A percentile compares a stretch with the other conserved stretches of the same genome.
Evolutionary conservation across 1,139 yeast genomes (phyloP).

Genomic region (Blastobotrys raffinosifermentans): DNA sequence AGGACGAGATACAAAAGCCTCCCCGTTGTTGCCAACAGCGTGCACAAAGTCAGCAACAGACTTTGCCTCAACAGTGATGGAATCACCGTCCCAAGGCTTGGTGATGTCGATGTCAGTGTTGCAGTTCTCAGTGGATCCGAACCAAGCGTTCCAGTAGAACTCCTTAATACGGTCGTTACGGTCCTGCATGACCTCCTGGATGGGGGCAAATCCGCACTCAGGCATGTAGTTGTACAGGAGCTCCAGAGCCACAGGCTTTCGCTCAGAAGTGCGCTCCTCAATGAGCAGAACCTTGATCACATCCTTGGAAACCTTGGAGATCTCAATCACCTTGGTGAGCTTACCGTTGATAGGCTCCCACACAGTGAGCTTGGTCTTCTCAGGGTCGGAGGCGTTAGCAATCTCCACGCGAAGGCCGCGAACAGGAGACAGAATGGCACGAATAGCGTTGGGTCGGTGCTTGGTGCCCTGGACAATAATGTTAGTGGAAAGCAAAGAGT

Average conservation of each 20-base stretch:
- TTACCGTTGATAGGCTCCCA: conserved; percentile 71
- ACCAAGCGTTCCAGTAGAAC: conserved; percentile 98
- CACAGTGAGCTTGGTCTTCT: conserved; percentile 57
- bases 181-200: conserved; percentile 80
- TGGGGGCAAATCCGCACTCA: conserved; percentile 89
- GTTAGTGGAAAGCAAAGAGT: conserved; percentile 75
- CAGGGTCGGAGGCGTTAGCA: conserved; percentile 43
- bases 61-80: conserved; percentile 62
- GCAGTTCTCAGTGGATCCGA: conserved; percentile 56
- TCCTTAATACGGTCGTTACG: conserved; percentile 91
- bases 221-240: conserved; percentile 77
- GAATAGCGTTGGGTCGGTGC: conserved; percentile 74
- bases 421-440: conserved; percentile 73
- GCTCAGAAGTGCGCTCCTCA: conserved; percentile 84
- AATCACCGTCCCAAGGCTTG: conserved; percentile 62
- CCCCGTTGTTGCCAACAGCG: conserved; percentile 95
- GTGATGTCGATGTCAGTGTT: conserved; percentile 56
- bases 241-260: conserved; percentile 65
- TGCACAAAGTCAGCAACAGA: conserved; percentile 90
- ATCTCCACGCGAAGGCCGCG: conserved; percentile 61
- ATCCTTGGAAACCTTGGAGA: conserved; percentile 42
- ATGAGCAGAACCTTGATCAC: conserved; percentile 66
- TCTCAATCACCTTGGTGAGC: conserved; percentile 60
- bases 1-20: conserved; percentile 85
- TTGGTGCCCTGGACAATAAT: conserved; percentile 81